Evolutionary conservation across 805 yeast genomes (phyloP).

Genomic region (fission yeast (Schizosaccharomyces pombe)): DNA sequence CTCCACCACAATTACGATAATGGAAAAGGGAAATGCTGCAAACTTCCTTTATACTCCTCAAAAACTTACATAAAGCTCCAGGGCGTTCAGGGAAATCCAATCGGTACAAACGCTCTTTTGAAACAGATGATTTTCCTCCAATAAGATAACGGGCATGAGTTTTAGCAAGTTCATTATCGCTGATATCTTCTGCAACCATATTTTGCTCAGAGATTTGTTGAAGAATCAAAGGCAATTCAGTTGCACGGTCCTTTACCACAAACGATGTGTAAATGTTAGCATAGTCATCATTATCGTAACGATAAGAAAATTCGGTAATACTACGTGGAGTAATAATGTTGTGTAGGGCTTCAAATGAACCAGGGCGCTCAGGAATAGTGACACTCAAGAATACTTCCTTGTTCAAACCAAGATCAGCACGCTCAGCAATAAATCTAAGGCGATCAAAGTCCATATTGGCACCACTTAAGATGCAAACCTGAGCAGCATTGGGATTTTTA

Average conservation of each 20-base stretch:
- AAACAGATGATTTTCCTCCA: conserved; percentile 62
- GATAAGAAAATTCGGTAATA: conserved; percentile 84
- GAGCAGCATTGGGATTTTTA: conserved; percentile 20
- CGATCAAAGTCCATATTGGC: conserved; percentile 98
- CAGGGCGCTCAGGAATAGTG: conserved; percentile 80
- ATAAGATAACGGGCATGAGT: conserved; percentile 88
- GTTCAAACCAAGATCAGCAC: conserved; percentile 97
- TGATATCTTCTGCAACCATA: conserved; percentile 43
- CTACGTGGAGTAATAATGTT: conserved; percentile 61
- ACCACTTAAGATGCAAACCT: conserved; percentile 76
- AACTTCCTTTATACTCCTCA: conserved; percentile 40
- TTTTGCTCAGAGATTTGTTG: conserved; percentile 25
- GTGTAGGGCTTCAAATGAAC: conserved; percentile 63
- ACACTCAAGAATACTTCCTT: conserved; percentile 80
- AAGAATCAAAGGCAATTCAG: conserved; percentile 45
- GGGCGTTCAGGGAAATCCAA: conserved; percentile 97
- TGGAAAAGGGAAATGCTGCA: conserved; percentile 94
- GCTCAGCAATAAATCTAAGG: conserved; percentile 80
- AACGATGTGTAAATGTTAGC: conserved; percentile 81
- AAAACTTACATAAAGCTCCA: conserved; percentile 68
- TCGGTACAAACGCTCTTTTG: conserved; percentile 52
- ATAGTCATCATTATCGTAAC: conserved; percentile 27
- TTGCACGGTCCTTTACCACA: conserved; percentile 46
- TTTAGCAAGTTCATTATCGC: conserved; percentile 86
- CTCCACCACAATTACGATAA: conserved; percentile 91